Base-by-base conservation (phyloP, 768 basidiomycete genomes). In the Suillus clintonianus region DNA sequence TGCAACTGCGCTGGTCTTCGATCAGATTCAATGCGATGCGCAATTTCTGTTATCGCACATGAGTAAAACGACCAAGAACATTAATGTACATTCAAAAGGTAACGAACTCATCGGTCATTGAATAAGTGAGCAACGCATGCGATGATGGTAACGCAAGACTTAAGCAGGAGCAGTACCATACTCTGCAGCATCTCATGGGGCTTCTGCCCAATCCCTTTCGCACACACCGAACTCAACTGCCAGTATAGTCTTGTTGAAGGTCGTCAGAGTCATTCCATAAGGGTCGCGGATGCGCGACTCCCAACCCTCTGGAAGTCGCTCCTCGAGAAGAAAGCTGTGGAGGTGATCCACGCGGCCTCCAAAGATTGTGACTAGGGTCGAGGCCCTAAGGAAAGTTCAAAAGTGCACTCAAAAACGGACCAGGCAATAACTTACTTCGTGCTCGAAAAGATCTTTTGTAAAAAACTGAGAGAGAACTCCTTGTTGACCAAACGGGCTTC, bases 221-320 rank as follows among this genome's bases (percentile, higher is more conserved):
- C 11, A 5, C 17, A 57, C 24, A 27, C 55, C 10, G 6, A 57
- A 24, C 24, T 39, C 55, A 19, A 57, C 37, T 39, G 9, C 4
- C 22, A 41, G 17, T 39, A 57, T 27, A 11, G 56, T 57, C 24
- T 62, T 58, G 69, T 92, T 89, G 79, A 91, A 89, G 5, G 72
- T 71, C 5, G 74, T 53, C 6, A 93, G 70, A 1, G 92, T 91
- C 39, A 92, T 73, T 0, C 92, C 91, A 57, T 79, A 74, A 1
- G 76, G 83, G 53, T 81, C 75, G 55, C 82, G 79, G 24, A 86
- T 72, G 27, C 81, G 78, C 0, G 91, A 81, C 69, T 92, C 89
- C 90, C 90, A 94, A 8, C 86, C 86, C 0, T 89, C 79, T 0
- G 88, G 88, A 22, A 94, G 70, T 5, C 89, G 85, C 65, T 94